phyloP scores from a whole-genome alignment of 257 asterid genomes.

The Nicotiana undulata region DNA sequence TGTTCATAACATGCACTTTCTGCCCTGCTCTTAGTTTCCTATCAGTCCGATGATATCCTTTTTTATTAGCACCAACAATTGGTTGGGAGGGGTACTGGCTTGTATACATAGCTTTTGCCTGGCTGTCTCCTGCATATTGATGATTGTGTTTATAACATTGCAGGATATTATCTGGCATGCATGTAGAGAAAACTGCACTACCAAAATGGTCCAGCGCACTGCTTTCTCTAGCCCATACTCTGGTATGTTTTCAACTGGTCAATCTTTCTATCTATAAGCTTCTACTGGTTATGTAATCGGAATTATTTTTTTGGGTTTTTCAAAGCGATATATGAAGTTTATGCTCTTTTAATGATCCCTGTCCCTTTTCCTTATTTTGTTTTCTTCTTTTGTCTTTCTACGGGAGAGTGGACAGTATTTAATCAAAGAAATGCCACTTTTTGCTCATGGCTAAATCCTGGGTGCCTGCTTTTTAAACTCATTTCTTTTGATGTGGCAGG shows the following conservation, averaged over 20 bases:
- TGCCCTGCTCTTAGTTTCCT: background rate
- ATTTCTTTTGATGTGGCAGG: constrained; percentile 34
- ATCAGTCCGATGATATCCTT: background rate
- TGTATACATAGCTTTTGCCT: background rate
- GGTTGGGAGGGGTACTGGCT: background rate
- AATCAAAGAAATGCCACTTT: background rate
- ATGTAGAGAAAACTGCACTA: constrained; percentile 48
- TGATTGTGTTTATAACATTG: constrained; percentile 9
- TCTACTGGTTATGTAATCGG: background rate
- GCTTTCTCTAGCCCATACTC: constrained; percentile 50
- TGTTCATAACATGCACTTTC: constrained; percentile 1
- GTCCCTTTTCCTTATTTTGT: background rate
- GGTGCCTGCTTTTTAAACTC: background rate
- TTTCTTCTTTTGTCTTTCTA: background rate
- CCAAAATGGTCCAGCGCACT: constrained; percentile 52
- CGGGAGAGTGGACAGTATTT: background rate
- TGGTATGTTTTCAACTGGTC: constrained; percentile 35
- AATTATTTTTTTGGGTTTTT: background rate
- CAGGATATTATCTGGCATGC: constrained; percentile 81
- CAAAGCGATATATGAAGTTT: background rate
- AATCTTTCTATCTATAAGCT: background rate
- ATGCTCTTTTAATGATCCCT: background rate
- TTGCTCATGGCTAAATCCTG: background rate
- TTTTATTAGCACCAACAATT: background rate
- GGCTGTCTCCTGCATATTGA: background rate